Percentiles rank a stretch among this genome's conserved stretches.
These are phyloP conservation scores for Gonium pectorale DNA, from an alignment of 139 green algal genomes.

Conservation along the genomic window DNA sequence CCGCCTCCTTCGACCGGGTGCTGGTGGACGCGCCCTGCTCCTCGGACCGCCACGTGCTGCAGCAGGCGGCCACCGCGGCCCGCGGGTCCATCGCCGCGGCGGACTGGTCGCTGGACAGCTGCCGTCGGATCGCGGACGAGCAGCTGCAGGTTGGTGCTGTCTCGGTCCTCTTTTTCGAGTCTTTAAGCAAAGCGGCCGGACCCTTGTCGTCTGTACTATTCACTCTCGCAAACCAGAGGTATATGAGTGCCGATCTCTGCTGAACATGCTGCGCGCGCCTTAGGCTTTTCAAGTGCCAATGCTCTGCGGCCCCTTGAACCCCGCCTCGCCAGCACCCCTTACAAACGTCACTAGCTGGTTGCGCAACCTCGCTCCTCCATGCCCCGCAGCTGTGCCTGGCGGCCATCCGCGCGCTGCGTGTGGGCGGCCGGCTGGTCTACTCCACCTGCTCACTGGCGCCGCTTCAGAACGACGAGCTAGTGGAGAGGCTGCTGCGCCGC, in stretches of 20 bases:
- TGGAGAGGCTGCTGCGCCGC: slow-evolving; percentile 54
- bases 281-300: too few species aligned
- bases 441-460: slow-evolving; percentile 72
- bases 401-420: slow-evolving; percentile 60
- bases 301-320: too few species aligned
- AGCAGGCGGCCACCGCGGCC: slow-evolving; percentile 37
- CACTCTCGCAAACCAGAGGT: too few species aligned
- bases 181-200: too few species aligned
- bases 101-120: slow-evolving; percentile 65
- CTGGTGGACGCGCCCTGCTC: slow-evolving; percentile 79
- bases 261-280: too few species aligned
- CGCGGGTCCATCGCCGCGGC: background rate
- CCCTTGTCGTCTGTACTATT: too few species aligned
- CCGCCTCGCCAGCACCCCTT: too few species aligned
- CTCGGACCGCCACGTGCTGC: slow-evolving; percentile 69
- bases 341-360: too few species aligned
- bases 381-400: slow-evolving; percentile 33
- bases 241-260: too few species aligned
- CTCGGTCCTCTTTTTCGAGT: too few species aligned
- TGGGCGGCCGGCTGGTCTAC: slow-evolving; percentile 75
- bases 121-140: slow-evolving; percentile 56
- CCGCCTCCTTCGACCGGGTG: background rate
- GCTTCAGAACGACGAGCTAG: slow-evolving; percentile 73
- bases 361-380: background rate
- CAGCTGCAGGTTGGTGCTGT: slow-evolving; percentile 74